Conservation (phyloP, 441 rosid genomes). For the Populus hybrid region DNA sequence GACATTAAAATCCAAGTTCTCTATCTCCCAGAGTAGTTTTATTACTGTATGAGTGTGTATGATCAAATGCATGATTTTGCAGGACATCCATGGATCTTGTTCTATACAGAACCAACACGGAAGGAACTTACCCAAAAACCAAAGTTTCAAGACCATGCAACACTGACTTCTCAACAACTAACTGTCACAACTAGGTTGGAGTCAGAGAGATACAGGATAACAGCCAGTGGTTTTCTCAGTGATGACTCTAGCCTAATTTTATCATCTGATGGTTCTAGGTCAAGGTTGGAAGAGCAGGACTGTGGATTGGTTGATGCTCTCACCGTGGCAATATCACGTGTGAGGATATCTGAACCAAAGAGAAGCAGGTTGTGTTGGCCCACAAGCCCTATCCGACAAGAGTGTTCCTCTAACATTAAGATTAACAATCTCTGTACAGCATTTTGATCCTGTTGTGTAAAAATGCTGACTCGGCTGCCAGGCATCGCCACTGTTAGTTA, state of each 20-base stretch:
- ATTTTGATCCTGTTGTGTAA: conserved; percentile 13
- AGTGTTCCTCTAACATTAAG: conserved; percentile 22
- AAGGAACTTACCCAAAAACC: not conserved
- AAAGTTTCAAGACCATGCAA: conserved; percentile 3
- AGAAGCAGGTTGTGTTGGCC: conserved; percentile 14
- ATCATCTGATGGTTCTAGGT: conserved; percentile 3
- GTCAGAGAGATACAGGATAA: not conserved
- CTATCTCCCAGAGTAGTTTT: not conserved
- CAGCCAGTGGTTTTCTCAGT: conserved; percentile 1
- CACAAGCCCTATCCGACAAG: conserved; percentile 15
- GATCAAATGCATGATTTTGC: not conserved
- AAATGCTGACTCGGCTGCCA: conserved; percentile 3
- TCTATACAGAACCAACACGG: conserved; percentile 16
- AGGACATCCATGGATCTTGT: conserved; percentile 26
- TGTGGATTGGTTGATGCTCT: conserved; percentile 20
- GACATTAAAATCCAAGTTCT: not conserved
- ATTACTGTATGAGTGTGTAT: not conserved
- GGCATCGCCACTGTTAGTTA: not conserved
- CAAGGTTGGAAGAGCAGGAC: conserved; percentile 15
- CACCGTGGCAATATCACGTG: conserved; percentile 21
- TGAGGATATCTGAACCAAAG: conserved; percentile 25
- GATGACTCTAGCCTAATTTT: conserved; percentile 3
- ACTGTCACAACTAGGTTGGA: not conserved
- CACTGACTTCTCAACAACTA: conserved; percentile 1
- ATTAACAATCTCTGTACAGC: conserved; percentile 21